Conservation (phyloP, 768 basidiomycete species). For the Roridomyces roridus region DNA sequence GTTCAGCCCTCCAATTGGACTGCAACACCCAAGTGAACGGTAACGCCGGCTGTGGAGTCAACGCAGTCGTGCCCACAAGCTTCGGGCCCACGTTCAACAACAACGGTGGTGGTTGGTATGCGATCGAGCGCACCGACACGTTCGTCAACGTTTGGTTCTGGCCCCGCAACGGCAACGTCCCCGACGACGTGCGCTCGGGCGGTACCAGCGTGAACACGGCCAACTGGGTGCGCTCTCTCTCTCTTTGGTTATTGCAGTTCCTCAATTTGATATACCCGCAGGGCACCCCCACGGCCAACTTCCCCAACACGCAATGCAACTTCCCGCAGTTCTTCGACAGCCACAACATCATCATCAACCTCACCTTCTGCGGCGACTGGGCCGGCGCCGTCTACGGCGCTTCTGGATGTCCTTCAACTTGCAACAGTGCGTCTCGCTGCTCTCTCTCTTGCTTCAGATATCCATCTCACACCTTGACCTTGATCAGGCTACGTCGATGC, state of each 20-base stretch:
- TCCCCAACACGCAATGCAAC: slow-evolving; percentile 66
- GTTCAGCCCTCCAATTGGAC: slow-evolving; percentile 47
- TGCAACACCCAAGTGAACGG: slow-evolving; percentile 50
- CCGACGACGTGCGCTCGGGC: slow-evolving; percentile 52
- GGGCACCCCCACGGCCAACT: slow-evolving; percentile 64
- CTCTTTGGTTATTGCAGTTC: too few species aligned
- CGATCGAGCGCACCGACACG: slow-evolving; percentile 59
- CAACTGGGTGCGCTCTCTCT: slow-evolving; percentile 59
- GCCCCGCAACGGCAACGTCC: slow-evolving; percentile 58
- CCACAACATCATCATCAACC: slow-evolving; percentile 71
- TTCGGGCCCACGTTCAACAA: slow-evolving; percentile 65
- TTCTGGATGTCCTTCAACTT: slow-evolving; percentile 62
- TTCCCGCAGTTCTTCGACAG: slow-evolving; percentile 58
- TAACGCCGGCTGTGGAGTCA: slow-evolving; percentile 60
- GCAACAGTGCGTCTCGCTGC: slow-evolving; percentile 57
- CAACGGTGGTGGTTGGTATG: slow-evolving; percentile 70
- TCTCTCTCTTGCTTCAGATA: too few species aligned
- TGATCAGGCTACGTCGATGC: slow-evolving; percentile 61
- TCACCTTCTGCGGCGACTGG: slow-evolving; percentile 62
- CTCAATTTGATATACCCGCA: slow-evolving; percentile 28
- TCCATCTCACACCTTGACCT: too few species aligned
- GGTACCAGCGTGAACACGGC: slow-evolving; percentile 47
- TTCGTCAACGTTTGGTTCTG: slow-evolving; percentile 80
- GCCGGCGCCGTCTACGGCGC: slow-evolving; percentile 55
- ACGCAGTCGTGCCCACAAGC: slow-evolving; percentile 42